A percentile compares a stretch with the other conserved stretches of the same genome.
Conservation (phyloP, 345 rosid genomes). For the Rhodamnia argentea region DNA sequence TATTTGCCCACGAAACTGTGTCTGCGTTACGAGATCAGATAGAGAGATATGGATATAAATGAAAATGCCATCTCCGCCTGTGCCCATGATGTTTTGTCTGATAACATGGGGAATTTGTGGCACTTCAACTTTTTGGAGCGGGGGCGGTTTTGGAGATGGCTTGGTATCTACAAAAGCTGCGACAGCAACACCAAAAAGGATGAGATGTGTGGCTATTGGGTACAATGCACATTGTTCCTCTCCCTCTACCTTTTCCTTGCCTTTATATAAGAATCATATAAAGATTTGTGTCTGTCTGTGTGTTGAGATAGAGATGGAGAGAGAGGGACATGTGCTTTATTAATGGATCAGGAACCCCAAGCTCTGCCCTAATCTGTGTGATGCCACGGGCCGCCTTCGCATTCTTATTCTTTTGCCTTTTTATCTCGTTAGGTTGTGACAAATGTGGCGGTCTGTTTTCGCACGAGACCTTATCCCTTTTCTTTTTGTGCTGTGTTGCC, state of each 20-base stretch:
- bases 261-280: not conserved
- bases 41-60: not conserved
- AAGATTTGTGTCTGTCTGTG: not conserved
- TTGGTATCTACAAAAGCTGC: not conserved
- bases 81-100: not conserved
- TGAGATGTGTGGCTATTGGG: not conserved
- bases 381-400: constrained; percentile 42
- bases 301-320: not conserved
- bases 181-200: not conserved
- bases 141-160: not conserved
- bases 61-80: not conserved
- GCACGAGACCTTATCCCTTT: not conserved
- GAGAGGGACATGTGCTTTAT: not conserved
- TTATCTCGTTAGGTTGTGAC: not conserved
- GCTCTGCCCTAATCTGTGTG: constrained; percentile 1
- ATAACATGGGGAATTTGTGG: not conserved
- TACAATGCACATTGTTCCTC: not conserved
- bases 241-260: not conserved
- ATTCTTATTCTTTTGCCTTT: not conserved
- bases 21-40: not conserved
- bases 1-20: not conserved
- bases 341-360: not conserved
- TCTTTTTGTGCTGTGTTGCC: not conserved
- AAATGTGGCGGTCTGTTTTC: not conserved
- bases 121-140: not conserved